Base-by-base conservation (phyloP, 345 rosid species). In the Theobroma cacao region DNA sequence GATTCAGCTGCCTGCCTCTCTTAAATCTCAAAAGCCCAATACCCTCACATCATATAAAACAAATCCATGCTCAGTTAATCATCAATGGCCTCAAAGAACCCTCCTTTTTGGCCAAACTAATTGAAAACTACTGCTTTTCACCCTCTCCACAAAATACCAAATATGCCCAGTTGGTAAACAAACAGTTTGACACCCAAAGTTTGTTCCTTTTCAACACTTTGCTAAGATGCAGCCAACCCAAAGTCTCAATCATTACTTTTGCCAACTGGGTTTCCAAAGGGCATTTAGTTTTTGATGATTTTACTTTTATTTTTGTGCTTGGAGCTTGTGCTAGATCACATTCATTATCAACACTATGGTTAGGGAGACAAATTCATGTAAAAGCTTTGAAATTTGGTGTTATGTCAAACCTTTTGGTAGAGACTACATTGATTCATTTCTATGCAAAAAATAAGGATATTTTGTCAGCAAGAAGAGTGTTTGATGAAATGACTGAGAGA, bases 131-230 rank as follows among this genome's bases (percentile, higher is more conserved):
- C 83, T 90, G 87, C 69, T 71, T 81, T 52, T 70, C 70, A 74
- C 61, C 58, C 55, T 85, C 84, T 14, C 55, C 86, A 18, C 83
- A 63, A 72, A 79, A 78, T 75, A 77, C 86, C 74, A 79, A 77
- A 75, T 81, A 82, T 65, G 86, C 91, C 63, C 79, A 68, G n/a
- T 79, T 70, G 3, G 45, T 86, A 9, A 85, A 86, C 76, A 71
- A 84, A 40, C 85, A 72, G 31, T 84, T 80, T 10, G 62, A 80
- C 26, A 34, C 77, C 38, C 85, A 83, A 56, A 86, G 85, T 60
- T 75, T 83, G 79, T 89, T 88, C 64, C 95, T 91, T 59, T 90
- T 90, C 83, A 91, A 91, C 78, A 91, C 93, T 10, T 77, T 87
- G 82, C 78, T 91, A 40, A 83, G 88, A 75, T 91, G 96, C 78